Conservation (phyloP, 345 rosid species). For the Rhodamnia argentea region DNA sequence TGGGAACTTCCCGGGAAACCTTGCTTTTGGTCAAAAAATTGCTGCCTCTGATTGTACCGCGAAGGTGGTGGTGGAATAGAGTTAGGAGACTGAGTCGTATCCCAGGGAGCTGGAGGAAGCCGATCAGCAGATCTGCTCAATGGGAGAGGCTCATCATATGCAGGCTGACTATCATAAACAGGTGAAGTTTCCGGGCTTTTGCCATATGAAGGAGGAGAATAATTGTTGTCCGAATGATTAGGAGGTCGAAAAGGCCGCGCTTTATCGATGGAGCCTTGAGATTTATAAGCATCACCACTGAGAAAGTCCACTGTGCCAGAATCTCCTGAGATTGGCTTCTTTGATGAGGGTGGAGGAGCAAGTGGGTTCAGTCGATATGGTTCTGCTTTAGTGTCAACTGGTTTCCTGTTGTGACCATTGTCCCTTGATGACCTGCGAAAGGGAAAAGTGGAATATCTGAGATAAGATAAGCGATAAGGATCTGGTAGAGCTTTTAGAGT, state of each 20-base stretch:
- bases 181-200: constrained; percentile 20
- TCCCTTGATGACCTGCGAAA: constrained; percentile 59
- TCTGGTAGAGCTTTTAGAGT: not conserved
- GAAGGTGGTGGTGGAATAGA: constrained; percentile 71
- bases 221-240: constrained; percentile 20
- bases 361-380: constrained; percentile 28
- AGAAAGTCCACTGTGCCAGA: constrained; percentile 60
- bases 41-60: constrained; percentile 59
- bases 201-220: constrained; percentile 22
- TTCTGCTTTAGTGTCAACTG: constrained; percentile 19
- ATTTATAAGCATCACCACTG: constrained; percentile 77
- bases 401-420: constrained; percentile 37
- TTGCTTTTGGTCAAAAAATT: constrained; percentile 43
- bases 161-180: constrained; percentile 25
- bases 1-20: constrained; percentile 1
- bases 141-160: constrained; percentile 55
- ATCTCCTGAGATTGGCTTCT: constrained; percentile 45
- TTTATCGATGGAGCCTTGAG: constrained; percentile 25
- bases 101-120: constrained; percentile 80
- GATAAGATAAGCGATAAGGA: not conserved
- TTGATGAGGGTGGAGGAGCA: constrained; percentile 68
- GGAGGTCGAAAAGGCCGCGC: constrained; percentile 18
- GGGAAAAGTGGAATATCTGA: not conserved
- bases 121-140: constrained; percentile 38
- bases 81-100: constrained; percentile 18